phyloP scores from a whole-genome alignment of 108 stramenopile genomes.

The Bacterosira constricta region DNA sequence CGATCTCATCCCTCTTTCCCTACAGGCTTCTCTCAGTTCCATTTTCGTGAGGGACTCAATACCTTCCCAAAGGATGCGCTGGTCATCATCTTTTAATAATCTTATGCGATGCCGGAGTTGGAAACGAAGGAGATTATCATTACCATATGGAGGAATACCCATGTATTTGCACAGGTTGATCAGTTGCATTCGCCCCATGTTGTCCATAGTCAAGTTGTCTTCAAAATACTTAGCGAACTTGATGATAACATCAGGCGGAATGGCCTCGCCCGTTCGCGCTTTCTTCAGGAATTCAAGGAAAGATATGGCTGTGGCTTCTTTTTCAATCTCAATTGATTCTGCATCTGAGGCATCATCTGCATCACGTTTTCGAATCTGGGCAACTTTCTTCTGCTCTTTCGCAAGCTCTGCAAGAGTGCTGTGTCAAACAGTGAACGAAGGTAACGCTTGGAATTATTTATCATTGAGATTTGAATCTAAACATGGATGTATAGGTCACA shows the following conservation, averaged over 20 bases:
- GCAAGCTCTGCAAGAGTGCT: conserved; percentile 86
- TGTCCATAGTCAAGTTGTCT: conserved; percentile 98
- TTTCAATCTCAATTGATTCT: conserved; percentile 58
- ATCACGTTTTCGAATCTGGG: conserved; percentile 42
- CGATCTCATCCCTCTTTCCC: conserved; percentile 97
- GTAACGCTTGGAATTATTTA: background rate
- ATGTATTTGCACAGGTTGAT: conserved; percentile 97
- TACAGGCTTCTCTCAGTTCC: conserved; percentile 97
- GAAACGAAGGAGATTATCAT: conserved; percentile 92
- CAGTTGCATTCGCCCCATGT: conserved; percentile 96
- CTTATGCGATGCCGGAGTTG: conserved; percentile 93
- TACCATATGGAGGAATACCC: conserved; percentile 93
- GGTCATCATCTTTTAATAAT: conserved; percentile 92
- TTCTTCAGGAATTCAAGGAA: conserved; percentile 93
- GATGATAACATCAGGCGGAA: conserved; percentile 86
- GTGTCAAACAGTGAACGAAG: background rate
- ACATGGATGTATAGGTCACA: conserved; percentile 12
- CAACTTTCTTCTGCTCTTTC: conserved; percentile 84
- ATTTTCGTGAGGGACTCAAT: conserved; percentile 94
- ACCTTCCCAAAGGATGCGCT: conserved; percentile 98
- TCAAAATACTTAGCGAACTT: conserved; percentile 87
- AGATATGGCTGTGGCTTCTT: conserved; percentile 68
- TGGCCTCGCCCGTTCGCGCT: conserved; percentile 87
- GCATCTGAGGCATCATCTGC: conserved; percentile 57
- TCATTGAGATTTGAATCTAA: background rate